Base-by-base conservation (phyloP, 139 green algal genomes). In the Raphidocelis subcapitata region DNA sequence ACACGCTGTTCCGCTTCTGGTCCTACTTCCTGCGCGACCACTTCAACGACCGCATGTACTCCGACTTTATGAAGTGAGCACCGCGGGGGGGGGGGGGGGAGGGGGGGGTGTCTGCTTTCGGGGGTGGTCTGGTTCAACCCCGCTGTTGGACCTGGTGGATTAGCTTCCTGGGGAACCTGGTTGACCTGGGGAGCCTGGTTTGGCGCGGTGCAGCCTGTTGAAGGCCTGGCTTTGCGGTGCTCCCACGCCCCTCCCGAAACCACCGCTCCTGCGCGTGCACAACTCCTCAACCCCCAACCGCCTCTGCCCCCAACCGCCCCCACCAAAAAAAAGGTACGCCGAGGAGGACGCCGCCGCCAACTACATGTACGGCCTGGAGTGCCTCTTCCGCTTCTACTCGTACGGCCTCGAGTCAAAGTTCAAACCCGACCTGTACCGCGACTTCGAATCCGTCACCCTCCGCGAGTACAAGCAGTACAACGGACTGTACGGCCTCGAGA, bases 1-100 rank as follows among this genome's bases (percentile, higher is more conserved):
- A 98, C 88, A 97, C 91, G 37, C 82, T 99, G 56, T 98, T 97
- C 87, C 86, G 94, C 61, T 99, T 99, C 81, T 99, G 95, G 95
- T 94, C 82, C 81, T 99, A 97, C 86, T 99, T 98, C 81, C 85
- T 99, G 79, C 84, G 95, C 35, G 92, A 94, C 68, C 86, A 90
- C 74, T 98, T 96, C 88, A 97, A 97, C 77, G 71, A 89, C 55
- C 76, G 64, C 54, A 98, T 99, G 93, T 98, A 97, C 79, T 77
- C 82, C 18, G 87, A 95, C 65, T 97, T 97, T 81, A 80, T 75
- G 31, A 86, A 82, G 67, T 71, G 64, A 56, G 36, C n/a, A 60
- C 16, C 20, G 33, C 26, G 41, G 24, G 23, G 64, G 21, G 41
- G 31, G 46, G 31, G 61, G 31, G 61, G 61, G 61, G 12, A 49